Base-by-base conservation (phyloP, 148 eudicot species). In the Silene conica region DNA sequence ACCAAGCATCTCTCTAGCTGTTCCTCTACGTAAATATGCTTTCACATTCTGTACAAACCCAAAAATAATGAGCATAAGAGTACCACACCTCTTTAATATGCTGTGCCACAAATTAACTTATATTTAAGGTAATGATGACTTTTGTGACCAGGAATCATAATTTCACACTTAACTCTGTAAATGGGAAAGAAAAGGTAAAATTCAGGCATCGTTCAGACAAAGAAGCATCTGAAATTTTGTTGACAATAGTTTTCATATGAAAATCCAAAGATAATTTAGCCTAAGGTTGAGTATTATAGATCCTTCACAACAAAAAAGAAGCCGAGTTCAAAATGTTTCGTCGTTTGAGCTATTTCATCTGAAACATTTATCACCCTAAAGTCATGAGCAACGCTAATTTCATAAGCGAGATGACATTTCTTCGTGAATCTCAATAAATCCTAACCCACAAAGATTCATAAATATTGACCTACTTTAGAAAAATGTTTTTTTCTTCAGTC, bases 1-100 rank as follows among this genome's bases (percentile, higher is more conserved):
- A 26, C 97, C 97, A 50, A 95, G 91, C 92, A 88, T 88, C 85
- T 95, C 97, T 46, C 98, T 78, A 55, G 98, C 96, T 71, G 98
- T 95, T 66, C 96, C 98, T 85, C 98, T 85, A 58, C 98, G 89
- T 62, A 92, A 80, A 79, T 85, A 87, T 9, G 97, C 87, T 83
- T 95, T 95, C 55, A 95, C 92, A 87, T 90, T 95, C 98, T 95
- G 88, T 58, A 43, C 43, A 62, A 31, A 5, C 6, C 25, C 50
- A 43, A 69, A 61, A 54, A 23, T 16, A 75, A 45, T 64, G 54
- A 34, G 69, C 43, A 63, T 8, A 15, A 64, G 21, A 62, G 22
- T 50, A 2, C 22, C 22, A 73, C 25, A 6, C 65, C 43, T 31
- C 58, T 46, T 22, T 10, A 69, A 60, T 5, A 52, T 69, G 26